Evolutionary conservation across 768 basidiomycete genomes (phyloP).

Genomic region (Boletus pseudo-olivaceus): DNA sequence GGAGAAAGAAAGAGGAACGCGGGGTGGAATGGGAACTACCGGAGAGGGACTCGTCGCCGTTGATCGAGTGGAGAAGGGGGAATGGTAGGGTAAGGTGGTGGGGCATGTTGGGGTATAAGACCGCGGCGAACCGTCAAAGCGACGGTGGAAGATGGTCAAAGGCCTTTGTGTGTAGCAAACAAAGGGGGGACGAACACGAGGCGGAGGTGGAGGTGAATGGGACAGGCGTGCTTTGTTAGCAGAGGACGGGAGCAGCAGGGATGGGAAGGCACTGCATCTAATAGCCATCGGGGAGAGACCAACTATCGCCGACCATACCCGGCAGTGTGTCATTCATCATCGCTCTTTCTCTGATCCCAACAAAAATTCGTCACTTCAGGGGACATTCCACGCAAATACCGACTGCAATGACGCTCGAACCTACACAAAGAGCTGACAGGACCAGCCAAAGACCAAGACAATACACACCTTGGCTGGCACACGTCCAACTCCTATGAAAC

Average conservation of each 20-base stretch:
- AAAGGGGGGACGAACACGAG: conserved; percentile 18
- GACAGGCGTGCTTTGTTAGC: conserved; percentile 5
- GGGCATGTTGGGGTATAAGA: conserved; percentile 24
- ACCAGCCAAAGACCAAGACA: neutral
- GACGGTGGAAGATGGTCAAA: conserved; percentile 14
- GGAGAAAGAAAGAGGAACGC: conserved; percentile 16
- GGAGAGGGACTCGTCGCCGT: conserved; percentile 11
- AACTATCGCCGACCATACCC: conserved; percentile 4
- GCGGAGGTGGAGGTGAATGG: neutral
- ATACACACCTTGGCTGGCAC: neutral
- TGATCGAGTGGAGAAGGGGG: conserved; percentile 8
- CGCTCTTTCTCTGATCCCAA: conserved; percentile 9
- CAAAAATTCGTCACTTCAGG: neutral
- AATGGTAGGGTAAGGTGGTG: conserved; percentile 7
- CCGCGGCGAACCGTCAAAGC: conserved; percentile 20
- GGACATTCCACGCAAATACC: neutral
- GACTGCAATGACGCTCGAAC: neutral
- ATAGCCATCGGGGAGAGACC: conserved; percentile 14
- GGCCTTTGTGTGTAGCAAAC: conserved; percentile 26
- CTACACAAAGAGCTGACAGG: neutral
- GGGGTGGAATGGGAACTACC: conserved; percentile 17
- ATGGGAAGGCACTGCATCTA: conserved; percentile 11
- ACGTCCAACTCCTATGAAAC: conserved; percentile 2
- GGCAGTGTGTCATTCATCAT: conserved; percentile 9
- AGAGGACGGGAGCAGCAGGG: conserved; percentile 7